Evolutionary conservation across 148 eudicot genomes (phyloP).

Genomic region (Gaultheria prostrata): DNA sequence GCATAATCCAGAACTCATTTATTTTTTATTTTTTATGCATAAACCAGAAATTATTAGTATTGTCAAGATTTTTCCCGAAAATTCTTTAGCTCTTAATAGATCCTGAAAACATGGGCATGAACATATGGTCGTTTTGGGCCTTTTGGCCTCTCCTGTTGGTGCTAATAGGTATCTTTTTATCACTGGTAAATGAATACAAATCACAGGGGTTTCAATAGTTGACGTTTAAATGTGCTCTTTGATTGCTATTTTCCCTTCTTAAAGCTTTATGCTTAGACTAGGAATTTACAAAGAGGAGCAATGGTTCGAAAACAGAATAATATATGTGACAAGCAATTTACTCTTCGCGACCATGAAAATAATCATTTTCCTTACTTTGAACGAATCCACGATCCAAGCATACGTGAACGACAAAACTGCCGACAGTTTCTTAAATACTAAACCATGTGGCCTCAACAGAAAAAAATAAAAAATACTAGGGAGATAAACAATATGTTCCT

Average conservation of each 20-base stretch:
- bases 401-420: not conserved
- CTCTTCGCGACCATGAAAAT: not conserved
- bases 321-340: not conserved
- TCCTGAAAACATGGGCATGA: not conserved
- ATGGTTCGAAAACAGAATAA: not conserved
- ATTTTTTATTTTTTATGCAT: too few species aligned
- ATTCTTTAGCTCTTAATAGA: not conserved
- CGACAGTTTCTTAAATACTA: not conserved
- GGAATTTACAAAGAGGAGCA: not conserved
- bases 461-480: not conserved
- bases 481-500: not conserved
- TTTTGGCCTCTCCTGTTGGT: not conserved
- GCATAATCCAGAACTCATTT: not conserved
- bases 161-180: not conserved
- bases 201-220: not conserved
- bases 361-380: not conserved
- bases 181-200: not conserved
- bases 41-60: too few species aligned
- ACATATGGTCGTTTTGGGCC: not conserved
- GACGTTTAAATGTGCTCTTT: not conserved
- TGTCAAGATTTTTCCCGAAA: too few species aligned
- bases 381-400: not conserved
- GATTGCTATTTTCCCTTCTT: not conserved
- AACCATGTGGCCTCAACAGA: not conserved
- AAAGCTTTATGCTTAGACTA: too few species aligned